Evolutionary conservation across 2,329 filamentous ascomycete species (phyloP).

Genomic region (Clarireedia hainanense): DNA sequence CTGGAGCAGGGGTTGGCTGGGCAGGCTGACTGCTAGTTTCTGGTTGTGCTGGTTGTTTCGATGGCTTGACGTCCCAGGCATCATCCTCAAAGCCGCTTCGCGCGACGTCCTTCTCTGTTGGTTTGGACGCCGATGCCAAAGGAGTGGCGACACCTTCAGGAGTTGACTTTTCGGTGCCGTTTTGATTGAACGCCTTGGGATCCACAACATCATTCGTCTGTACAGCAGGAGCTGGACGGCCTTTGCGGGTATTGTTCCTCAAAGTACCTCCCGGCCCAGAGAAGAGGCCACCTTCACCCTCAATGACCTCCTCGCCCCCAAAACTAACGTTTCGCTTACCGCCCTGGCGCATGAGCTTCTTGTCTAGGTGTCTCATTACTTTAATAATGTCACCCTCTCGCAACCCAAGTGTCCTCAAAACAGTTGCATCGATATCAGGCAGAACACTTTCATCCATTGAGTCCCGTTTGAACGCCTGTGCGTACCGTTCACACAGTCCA

Average conservation of each 20-base stretch:
- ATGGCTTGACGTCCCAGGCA: constrained; percentile 91
- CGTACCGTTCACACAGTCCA: constrained; percentile 89
- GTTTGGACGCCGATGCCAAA: constrained; percentile 32
- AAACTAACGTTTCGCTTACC: constrained; percentile 46
- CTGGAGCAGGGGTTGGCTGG: constrained; percentile 31
- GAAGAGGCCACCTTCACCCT: constrained; percentile 64
- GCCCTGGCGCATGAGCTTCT: constrained; percentile 63
- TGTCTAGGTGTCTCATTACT: constrained; percentile 82
- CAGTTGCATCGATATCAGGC: constrained; percentile 76
- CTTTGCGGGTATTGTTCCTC: constrained; percentile 90
- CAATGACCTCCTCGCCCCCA: constrained; percentile 48
- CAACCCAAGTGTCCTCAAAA: constrained; percentile 81
- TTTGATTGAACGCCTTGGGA: constrained; percentile 69
- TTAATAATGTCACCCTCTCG: constrained; percentile 96
- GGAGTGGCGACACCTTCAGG: constrained; percentile 41
- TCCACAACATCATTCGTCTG: constrained; percentile 82
- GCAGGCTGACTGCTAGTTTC: constrained; percentile 30
- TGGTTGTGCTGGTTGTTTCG: constrained; percentile 43
- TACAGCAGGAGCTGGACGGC: constrained; percentile 77
- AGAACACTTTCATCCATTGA: constrained; percentile 94
- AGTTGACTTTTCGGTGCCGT: constrained; percentile 32
- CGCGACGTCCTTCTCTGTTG: constrained; percentile 40
- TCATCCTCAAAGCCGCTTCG: constrained; percentile 81
- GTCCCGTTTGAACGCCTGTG: constrained; percentile 79
- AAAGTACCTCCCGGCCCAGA: constrained; percentile 86